Conservation (phyloP, 345 rosid genomes). For the Eucalyptus marginata region DNA sequence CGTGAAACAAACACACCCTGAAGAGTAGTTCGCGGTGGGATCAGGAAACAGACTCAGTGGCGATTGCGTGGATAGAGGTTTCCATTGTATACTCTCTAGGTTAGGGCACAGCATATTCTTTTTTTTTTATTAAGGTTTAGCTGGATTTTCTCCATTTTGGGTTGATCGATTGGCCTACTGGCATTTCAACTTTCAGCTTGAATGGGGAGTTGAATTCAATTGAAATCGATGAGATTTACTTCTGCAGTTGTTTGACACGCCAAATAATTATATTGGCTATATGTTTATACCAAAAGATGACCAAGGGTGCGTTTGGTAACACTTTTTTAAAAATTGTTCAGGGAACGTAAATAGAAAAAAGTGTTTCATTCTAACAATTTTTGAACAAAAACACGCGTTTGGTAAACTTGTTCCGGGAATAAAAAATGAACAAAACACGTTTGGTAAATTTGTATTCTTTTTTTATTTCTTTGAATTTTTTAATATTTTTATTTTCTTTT, state of each 20-base stretch:
- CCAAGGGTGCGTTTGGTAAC: too few relatives aligned
- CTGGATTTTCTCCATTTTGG: background rate
- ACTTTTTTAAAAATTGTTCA: too few relatives aligned
- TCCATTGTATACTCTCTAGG: background rate
- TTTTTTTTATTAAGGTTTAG: background rate
- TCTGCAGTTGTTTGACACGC: background rate
- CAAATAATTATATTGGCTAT: background rate
- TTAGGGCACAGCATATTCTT: background rate
- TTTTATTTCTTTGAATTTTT: too few relatives aligned
- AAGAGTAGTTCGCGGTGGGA: background rate
- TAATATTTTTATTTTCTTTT: too few relatives aligned
- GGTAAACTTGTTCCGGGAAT: too few relatives aligned
- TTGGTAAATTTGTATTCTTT: too few relatives aligned
- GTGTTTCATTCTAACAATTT: too few relatives aligned
- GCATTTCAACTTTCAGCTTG: background rate
- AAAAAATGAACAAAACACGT: too few relatives aligned
- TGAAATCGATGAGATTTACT: background rate
- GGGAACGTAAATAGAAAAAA: too few relatives aligned
- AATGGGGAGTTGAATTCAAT: background rate
- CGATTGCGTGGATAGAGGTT: background rate
- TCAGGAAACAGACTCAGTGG: background rate
- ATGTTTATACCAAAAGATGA: background rate
- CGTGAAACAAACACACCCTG: too few relatives aligned
- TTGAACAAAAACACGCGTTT: too few relatives aligned
- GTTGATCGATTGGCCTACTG: background rate